phyloP scores from a whole-genome alignment of 208 protist genomes.

The Blastocrithidia nonstop region DNA sequence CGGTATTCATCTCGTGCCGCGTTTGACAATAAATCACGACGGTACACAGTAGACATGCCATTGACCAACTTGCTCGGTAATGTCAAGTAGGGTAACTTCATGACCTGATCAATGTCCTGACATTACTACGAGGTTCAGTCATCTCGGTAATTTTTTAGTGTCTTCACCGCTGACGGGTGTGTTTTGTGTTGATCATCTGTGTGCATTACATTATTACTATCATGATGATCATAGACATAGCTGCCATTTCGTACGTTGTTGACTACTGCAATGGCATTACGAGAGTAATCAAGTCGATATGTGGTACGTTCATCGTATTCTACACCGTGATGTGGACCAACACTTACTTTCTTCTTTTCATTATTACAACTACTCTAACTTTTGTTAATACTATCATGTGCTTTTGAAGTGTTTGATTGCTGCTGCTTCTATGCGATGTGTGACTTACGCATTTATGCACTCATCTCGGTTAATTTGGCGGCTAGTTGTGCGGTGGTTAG shows the following conservation, averaged over 20 bases:
- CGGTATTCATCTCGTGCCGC: conserved; percentile 19
- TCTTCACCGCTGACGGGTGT: conserved; percentile 8
- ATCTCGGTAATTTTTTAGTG: conserved; percentile 36
- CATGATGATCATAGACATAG: background rate
- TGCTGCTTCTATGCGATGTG: too few relatives aligned
- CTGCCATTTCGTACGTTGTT: background rate
- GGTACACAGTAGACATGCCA: conserved; percentile 45
- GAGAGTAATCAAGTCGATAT: conserved; percentile 71
- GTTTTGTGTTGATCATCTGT: conserved; percentile 8
- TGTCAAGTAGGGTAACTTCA: conserved; percentile 59
- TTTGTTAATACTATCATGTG: too few relatives aligned
- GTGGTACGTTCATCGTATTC: conserved; percentile 50
- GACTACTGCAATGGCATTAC: conserved; percentile 12
- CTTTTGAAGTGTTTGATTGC: too few relatives aligned
- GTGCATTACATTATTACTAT: conserved; percentile 1
- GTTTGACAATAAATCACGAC: conserved; percentile 29
- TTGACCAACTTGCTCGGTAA: conserved; percentile 10
- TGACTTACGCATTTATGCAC: too few relatives aligned
- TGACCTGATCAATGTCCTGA: conserved; percentile 32
- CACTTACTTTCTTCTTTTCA: background rate
- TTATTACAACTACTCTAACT: background rate
- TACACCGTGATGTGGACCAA: too few relatives aligned
- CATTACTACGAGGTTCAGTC: conserved; percentile 51
- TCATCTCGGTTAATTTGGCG: background rate
- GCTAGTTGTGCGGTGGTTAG: background rate